Conservation (phyloP, 1,139 yeast genomes). For the Geotrichum klebahnii region DNA sequence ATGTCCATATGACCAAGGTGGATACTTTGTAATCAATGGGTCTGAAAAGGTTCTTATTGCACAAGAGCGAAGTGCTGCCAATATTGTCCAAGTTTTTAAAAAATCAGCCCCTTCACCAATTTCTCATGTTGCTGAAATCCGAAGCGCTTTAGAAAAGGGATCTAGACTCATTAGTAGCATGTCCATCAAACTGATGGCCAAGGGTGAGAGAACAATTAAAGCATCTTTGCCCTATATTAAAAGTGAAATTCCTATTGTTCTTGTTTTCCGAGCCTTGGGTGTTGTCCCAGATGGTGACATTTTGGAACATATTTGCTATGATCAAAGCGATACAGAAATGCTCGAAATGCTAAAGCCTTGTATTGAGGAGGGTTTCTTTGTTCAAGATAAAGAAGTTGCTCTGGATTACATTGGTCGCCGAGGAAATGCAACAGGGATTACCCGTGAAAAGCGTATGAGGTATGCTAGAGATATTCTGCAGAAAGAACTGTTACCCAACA, state of each 20-base stretch:
- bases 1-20: constrained; percentile 99
- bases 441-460: constrained; percentile 96
- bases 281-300: constrained; percentile 99
- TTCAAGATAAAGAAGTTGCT: constrained; percentile 97
- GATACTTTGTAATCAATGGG: constrained; percentile 95
- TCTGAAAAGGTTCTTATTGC: constrained; percentile 97
- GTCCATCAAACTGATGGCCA: constrained; percentile 88
- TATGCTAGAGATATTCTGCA: constrained; percentile 95
- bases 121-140: constrained; percentile 91
- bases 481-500: constrained; percentile 93
- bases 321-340: constrained; percentile 98
- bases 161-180: constrained; percentile 88
- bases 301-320: constrained; percentile 95
- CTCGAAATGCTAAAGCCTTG: constrained; percentile 98
- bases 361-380: constrained; percentile 97
- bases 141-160: constrained; percentile 96
- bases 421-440: constrained; percentile 89
- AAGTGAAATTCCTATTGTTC: constrained; percentile 93
- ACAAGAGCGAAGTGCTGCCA: constrained; percentile 97
- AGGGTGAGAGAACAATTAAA: constrained; percentile 80
- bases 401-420: constrained; percentile 97
- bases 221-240: constrained; percentile 95
- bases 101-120: constrained; percentile 97
- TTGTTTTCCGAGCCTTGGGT: constrained; percentile 95
- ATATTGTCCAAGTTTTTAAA: constrained; percentile 95